A percentile compares a stretch with the other conserved stretches of the same genome.
Evolutionary conservation across 805 yeast genomes (phyloP).

Genomic region (Maudiozyma bulderi): DNA sequence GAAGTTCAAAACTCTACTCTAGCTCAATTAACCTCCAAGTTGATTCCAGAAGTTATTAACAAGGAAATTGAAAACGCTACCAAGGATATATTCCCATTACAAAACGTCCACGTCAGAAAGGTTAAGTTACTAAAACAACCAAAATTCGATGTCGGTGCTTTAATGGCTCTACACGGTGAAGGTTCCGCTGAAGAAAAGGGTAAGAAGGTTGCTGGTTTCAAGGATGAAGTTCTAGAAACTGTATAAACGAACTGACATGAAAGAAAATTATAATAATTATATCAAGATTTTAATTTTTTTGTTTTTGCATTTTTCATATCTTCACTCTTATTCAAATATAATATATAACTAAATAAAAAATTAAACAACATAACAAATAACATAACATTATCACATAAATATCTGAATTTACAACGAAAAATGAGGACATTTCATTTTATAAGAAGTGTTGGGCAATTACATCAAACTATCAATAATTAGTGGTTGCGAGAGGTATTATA

Average conservation of each 20-base stretch:
- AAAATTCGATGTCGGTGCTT: constrained; percentile 93
- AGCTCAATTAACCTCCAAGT: constrained; percentile 92
- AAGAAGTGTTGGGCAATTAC: no score
- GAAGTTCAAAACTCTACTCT: constrained; percentile 91
- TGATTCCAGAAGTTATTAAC: constrained; percentile 96
- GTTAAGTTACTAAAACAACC: constrained; percentile 97
- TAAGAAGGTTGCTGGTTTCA: constrained; percentile 95
- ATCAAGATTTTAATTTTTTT: background rate
- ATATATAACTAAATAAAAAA: background rate
- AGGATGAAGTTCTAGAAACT: constrained; percentile 96
- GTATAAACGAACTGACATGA: constrained; percentile 34
- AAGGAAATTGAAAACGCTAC: constrained; percentile 97
- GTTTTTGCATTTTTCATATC: background rate
- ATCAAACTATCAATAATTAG: no score
- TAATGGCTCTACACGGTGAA: constrained; percentile 96
- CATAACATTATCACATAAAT: no score
- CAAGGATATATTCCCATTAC: constrained; percentile 90
- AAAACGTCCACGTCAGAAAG: constrained; percentile 97
- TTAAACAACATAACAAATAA: no score
- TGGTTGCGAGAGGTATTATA: no score
- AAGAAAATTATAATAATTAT: background rate
- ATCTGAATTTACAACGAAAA: no score
- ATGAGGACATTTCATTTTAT: no score
- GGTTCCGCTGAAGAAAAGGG: constrained; percentile 89
- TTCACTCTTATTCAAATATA: background rate